These are phyloP conservation scores for Mariannaea sp. DNA, from an alignment of 2,329 filamentous ascomycete species.

Conservation along the genomic window DNA sequence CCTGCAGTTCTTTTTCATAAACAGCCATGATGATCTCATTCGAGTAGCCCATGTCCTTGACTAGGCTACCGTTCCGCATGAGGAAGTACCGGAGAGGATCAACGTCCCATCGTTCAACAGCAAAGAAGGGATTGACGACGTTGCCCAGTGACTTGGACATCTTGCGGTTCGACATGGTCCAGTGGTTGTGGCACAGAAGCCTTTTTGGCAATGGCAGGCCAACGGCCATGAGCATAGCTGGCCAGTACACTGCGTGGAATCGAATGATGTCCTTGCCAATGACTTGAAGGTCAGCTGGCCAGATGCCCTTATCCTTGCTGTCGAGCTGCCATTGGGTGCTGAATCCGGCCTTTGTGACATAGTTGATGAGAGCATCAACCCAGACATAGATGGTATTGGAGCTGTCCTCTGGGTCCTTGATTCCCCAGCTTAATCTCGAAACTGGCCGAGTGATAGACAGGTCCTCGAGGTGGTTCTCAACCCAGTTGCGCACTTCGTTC, in stretches of 20 bases:
- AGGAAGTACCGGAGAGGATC: slow-evolving; percentile 92
- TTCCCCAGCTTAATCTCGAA: slow-evolving; percentile 82
- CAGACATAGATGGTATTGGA: slow-evolving; percentile 96
- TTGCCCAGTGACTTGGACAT: slow-evolving; percentile 98
- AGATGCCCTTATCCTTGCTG: slow-evolving; percentile 66
- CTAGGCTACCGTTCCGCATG: slow-evolving; percentile 76
- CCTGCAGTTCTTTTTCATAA: slow-evolving; percentile 80
- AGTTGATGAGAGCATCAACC: slow-evolving; percentile 95
- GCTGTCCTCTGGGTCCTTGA: slow-evolving; percentile 82
- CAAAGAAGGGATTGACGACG: slow-evolving; percentile 92
- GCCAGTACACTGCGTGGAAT: slow-evolving; percentile 98
- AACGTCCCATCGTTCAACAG: slow-evolving; percentile 84
- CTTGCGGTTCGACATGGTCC: slow-evolving; percentile 89
- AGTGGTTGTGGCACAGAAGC: slow-evolving; percentile 89
- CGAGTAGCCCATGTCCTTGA: slow-evolving; percentile 81
- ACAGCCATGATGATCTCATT: slow-evolving; percentile 75
- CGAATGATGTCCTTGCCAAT: slow-evolving; percentile 96
- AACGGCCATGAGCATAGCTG: slow-evolving; percentile 89
- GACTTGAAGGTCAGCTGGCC: slow-evolving; percentile 91
- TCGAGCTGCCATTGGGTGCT: slow-evolving; percentile 64
- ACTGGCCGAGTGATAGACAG: slow-evolving; percentile 86
- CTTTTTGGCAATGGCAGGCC: slow-evolving; percentile 77
- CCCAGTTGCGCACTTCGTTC: slow-evolving; percentile 78
- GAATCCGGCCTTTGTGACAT: slow-evolving; percentile 86
- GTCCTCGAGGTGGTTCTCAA: slow-evolving; percentile 79